Percentiles rank a stretch among this genome's conserved stretches.
Conservation (phyloP, 768 basidiomycete species). For the Hygrophorus russula region DNA sequence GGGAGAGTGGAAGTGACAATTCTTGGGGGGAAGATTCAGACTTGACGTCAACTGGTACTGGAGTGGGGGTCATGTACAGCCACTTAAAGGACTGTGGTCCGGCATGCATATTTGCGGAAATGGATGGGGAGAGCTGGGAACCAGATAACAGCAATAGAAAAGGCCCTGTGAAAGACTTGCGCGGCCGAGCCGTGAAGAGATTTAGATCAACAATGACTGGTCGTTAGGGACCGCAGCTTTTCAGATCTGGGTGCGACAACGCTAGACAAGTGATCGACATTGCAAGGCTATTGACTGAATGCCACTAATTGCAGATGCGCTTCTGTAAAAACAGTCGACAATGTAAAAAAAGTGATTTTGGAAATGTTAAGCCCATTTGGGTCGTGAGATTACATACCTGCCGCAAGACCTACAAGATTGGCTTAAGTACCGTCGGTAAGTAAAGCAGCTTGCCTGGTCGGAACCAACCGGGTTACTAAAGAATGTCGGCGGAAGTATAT, state of each 20-base stretch:
- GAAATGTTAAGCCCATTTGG: not conserved
- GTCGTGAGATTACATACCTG: too few relatives aligned
- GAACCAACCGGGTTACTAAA: too few relatives aligned
- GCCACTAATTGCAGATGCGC: too few relatives aligned
- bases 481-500: too few relatives aligned
- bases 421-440: too few relatives aligned
- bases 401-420: too few relatives aligned
- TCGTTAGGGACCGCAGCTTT: constrained; percentile 9
- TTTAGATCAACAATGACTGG: not conserved
- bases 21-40: constrained; percentile 24
- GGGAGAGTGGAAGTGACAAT: constrained; percentile 24
- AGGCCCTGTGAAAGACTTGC: constrained; percentile 15
- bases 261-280: constrained; percentile 1
- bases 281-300: not conserved
- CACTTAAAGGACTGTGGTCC: constrained; percentile 19
- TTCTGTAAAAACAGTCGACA: too few relatives aligned
- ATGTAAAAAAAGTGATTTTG: not conserved
- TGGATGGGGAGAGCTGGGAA: not conserved
- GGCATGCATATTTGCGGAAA: constrained; percentile 28
- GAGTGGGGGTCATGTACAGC: constrained; percentile 15
- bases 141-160: not conserved
- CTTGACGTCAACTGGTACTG: constrained; percentile 36
- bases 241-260: constrained; percentile 1
- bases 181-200: constrained; percentile 1
- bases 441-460: too few relatives aligned